These are phyloP conservation scores for Gastrolobium bilobum DNA, from an alignment of 306 rosid species.

Conservation along the genomic window DNA sequence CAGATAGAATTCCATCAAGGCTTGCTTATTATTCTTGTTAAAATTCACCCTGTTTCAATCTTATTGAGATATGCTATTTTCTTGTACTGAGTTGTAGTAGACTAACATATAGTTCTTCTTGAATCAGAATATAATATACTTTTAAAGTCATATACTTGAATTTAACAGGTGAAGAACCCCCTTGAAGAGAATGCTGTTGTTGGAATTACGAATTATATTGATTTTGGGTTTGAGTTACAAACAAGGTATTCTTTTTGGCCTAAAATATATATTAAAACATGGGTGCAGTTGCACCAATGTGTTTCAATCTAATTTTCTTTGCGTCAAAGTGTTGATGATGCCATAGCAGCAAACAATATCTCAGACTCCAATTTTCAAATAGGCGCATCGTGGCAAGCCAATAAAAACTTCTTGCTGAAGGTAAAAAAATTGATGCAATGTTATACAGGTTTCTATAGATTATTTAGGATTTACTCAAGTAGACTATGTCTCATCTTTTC, in stretches of 20 bases:
- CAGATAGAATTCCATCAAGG: slow-evolving; percentile 27
- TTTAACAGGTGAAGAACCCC: slow-evolving; percentile 91
- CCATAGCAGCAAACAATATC: slow-evolving; percentile 58
- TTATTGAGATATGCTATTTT: slow-evolving; percentile 15
- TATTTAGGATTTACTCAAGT: slow-evolving; percentile 45
- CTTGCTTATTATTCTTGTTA: slow-evolving; percentile 20
- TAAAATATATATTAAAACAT: slow-evolving; percentile 33
- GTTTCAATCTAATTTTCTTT: slow-evolving; percentile 43
- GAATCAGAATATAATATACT: slow-evolving; percentile 22
- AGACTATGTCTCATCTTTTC: slow-evolving; percentile 48
- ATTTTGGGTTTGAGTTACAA: slow-evolving; percentile 94
- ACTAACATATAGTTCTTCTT: slow-evolving; percentile 3
- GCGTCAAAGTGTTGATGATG: slow-evolving; percentile 72
- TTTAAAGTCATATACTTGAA: slow-evolving; percentile 49
- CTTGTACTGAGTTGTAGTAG: neutral
- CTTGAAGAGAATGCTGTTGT: slow-evolving; percentile 78
- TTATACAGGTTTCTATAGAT: slow-evolving; percentile 21
- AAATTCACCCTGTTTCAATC: slow-evolving; percentile 28
- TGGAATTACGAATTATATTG: slow-evolving; percentile 96
- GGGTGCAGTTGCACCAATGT: slow-evolving; percentile 30
- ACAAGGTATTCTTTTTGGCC: slow-evolving; percentile 65
- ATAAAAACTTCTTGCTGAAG: slow-evolving; percentile 89
- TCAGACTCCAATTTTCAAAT: slow-evolving; percentile 86
- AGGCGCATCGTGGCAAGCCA: slow-evolving; percentile 99
- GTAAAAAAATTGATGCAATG: slow-evolving; percentile 56